These are phyloP conservation scores for Ophiostoma montium DNA, from an alignment of 2,329 filamentous ascomycete species.

Conservation along the genomic window DNA sequence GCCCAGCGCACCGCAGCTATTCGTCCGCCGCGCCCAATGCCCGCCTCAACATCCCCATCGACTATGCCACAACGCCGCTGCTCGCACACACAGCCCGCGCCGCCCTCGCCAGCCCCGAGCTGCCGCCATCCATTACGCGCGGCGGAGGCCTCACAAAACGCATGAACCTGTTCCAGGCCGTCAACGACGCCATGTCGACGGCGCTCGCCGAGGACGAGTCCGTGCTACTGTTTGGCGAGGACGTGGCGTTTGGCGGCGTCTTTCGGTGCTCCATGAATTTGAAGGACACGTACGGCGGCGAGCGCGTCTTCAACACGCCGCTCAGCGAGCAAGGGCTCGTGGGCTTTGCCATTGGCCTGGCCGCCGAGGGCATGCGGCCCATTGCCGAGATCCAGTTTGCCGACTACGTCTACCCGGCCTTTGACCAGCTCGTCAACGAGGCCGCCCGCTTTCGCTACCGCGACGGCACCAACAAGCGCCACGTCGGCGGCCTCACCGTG, in stretches of 20 bases:
- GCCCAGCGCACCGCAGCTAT: constrained; percentile 20
- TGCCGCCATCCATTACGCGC: constrained; percentile 30
- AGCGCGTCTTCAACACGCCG: constrained; percentile 92
- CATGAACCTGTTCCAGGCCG: constrained; percentile 85
- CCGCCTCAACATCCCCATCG: constrained; percentile 68
- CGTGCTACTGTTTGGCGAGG: constrained; percentile 87
- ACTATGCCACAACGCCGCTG: constrained; percentile 71
- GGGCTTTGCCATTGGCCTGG: constrained; percentile 82
- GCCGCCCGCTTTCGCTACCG: constrained; percentile 79
- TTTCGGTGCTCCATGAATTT: constrained; percentile 91
- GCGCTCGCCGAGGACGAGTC: constrained; percentile 73
- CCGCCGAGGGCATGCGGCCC: constrained; percentile 81
- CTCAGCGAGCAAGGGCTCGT: constrained; percentile 88
- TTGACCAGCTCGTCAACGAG: constrained; percentile 90
- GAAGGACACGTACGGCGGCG: constrained; percentile 70
- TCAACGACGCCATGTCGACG: constrained; percentile 78
- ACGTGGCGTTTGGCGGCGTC: constrained; percentile 92
- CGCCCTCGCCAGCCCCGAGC: constrained; percentile 56
- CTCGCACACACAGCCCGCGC: constrained; percentile 66
- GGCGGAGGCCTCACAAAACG: constrained; percentile 51
- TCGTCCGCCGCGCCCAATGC: constrained; percentile 42
- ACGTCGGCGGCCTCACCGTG: constrained; percentile 67
- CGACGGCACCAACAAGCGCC: constrained; percentile 41
- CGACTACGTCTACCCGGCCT: constrained; percentile 85
- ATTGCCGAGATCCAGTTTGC: constrained; percentile 94